Percentiles rank a stretch among this genome's conserved stretches.
Conservation (phyloP, 208 protist species). For the Phytomonas sp. region DNA sequence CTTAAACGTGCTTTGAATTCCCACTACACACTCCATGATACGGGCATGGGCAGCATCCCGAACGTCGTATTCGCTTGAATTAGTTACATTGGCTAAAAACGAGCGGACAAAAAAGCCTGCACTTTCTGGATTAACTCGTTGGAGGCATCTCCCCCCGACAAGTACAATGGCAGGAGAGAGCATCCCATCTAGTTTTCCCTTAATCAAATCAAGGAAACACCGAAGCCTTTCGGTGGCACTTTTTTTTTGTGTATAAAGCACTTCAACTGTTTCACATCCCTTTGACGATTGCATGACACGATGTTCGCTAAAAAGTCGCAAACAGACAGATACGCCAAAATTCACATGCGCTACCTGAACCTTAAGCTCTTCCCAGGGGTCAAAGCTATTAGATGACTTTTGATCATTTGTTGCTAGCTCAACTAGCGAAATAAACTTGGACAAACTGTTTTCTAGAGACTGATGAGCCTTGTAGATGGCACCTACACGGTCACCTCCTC, state of each 20-base stretch:
- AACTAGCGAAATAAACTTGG: conserved; percentile 5
- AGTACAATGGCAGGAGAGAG: conserved; percentile 27
- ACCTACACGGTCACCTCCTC: background rate
- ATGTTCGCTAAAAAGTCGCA: conserved; percentile 53
- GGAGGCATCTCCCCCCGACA: conserved; percentile 20
- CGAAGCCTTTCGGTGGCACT: conserved; percentile 21
- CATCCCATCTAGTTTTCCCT: conserved; percentile 17
- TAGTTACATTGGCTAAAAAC: background rate
- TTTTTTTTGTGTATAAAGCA: conserved; percentile 35
- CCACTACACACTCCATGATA: conserved; percentile 4
- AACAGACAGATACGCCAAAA: conserved; percentile 24
- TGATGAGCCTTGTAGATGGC: conserved; percentile 19
- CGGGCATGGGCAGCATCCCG: background rate
- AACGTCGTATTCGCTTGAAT: background rate
- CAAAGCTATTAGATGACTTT: conserved; percentile 17
- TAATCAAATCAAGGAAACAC: conserved; percentile 26
- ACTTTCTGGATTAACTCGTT: conserved; percentile 13
- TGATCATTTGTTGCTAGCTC: background rate
- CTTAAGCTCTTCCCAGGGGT: conserved; percentile 31
- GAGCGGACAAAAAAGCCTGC: conserved; percentile 11
- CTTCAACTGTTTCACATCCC: conserved; percentile 31
- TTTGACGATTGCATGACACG: conserved; percentile 22
- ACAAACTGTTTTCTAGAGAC: conserved; percentile 18
- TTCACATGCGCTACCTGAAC: conserved; percentile 18
- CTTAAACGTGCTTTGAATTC: background rate